Percentiles rank a stretch among this genome's conserved stretches.
phyloP scores from a whole-genome alignment of 2,329 filamentous ascomycete species.

The Penicillium janthinellum region DNA sequence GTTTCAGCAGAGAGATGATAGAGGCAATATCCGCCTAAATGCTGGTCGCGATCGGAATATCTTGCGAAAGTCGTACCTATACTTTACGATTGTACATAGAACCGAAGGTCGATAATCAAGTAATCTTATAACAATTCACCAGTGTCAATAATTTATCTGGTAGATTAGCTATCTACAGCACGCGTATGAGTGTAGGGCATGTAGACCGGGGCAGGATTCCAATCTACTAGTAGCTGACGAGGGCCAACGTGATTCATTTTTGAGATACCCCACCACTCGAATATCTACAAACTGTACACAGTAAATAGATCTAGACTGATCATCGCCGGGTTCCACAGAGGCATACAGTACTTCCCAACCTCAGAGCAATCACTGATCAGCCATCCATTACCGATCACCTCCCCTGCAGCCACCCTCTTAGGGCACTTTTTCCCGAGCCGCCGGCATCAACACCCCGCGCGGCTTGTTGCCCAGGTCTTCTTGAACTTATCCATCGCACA shows the following conservation, averaged over 20 bases:
- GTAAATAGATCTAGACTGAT: too few species aligned
- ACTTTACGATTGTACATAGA: neutral
- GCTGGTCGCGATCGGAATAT: neutral
- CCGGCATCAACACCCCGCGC: constrained; percentile 30
- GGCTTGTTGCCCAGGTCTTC: constrained; percentile 30
- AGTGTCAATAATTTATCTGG: neutral
- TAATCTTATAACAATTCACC: neutral
- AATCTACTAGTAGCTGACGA: too few species aligned
- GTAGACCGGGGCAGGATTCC: too few species aligned
- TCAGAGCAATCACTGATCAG: neutral
- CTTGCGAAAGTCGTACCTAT: constrained; percentile 1
- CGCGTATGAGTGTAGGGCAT: too few species aligned
- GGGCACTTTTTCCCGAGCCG: constrained; percentile 1
- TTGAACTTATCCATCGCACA: constrained; percentile 76
- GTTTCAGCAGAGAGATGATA: neutral
- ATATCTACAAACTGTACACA: too few species aligned
- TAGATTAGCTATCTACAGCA: neutral
- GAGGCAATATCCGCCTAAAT: neutral
- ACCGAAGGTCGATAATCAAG: neutral
- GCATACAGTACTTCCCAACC: neutral
- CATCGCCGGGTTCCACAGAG: neutral
- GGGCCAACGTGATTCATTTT: too few species aligned
- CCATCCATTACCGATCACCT: neutral
- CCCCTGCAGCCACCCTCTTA: neutral
- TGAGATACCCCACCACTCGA: too few species aligned